phyloP scores from a whole-genome alignment of 2,329 filamentous ascomycete species.

The Alternaria sp. region DNA sequence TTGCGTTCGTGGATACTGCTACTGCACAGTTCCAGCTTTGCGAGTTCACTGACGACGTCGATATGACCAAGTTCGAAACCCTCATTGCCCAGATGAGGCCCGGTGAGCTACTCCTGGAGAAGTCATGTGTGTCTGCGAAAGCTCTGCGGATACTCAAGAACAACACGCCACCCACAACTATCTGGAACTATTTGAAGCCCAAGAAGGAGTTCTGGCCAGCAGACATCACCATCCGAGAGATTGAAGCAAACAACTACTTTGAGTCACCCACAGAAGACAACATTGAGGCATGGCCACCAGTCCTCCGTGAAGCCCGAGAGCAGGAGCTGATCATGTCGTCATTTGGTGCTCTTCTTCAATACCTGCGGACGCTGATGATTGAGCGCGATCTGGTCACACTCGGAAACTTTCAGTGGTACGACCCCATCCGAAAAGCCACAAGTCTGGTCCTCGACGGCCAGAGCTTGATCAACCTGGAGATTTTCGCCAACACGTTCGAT shows the following conservation, averaged over 20 bases:
- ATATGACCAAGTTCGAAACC: conserved; percentile 96
- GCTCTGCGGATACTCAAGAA: conserved; percentile 93
- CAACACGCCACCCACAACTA: conserved; percentile 87
- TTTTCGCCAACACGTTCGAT: conserved; percentile 92
- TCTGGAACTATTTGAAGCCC: conserved; percentile 93
- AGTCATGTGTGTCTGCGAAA: conserved; percentile 80
- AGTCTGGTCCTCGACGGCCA: conserved; percentile 94
- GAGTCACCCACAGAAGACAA: conserved; percentile 62
- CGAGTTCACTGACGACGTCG: conserved; percentile 87
- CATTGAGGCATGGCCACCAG: conserved; percentile 77
- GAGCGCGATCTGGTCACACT: conserved; percentile 87
- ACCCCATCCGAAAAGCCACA: conserved; percentile 87
- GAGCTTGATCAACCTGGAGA: conserved; percentile 95
- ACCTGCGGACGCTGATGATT: conserved; percentile 82
- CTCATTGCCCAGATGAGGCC: conserved; percentile 92
- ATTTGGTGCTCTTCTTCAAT: conserved; percentile 85
- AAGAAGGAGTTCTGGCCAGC: conserved; percentile 90
- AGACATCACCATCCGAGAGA: conserved; percentile 79
- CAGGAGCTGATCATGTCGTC: conserved; percentile 90
- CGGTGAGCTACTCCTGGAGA: conserved; percentile 88
- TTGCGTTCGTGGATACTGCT: conserved; percentile 93
- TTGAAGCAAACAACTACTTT: conserved; percentile 83
- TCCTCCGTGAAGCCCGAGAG: conserved; percentile 72
- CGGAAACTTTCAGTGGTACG: conserved; percentile 89
- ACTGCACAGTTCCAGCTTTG: conserved; percentile 96